Evolutionary conservation across 2,329 filamentous ascomycete genomes (phyloP).

Genomic region (Curvularia spicifera): DNA sequence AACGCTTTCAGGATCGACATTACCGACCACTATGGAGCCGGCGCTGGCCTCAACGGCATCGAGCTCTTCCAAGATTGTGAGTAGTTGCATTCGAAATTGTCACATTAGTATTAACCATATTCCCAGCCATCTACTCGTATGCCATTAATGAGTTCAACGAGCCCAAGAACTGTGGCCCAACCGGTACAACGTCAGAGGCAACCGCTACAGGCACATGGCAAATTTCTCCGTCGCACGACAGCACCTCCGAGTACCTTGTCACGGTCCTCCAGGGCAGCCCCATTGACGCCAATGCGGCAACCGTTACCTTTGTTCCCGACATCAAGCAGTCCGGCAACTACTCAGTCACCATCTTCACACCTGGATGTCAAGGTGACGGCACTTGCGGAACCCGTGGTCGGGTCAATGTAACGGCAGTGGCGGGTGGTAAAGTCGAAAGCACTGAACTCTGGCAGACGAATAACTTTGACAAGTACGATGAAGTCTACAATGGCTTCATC

Average conservation of each 20-base stretch:
- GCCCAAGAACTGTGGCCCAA: slow-evolving; percentile 73
- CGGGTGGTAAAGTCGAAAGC: slow-evolving; percentile 60
- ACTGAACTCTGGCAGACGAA: slow-evolving; percentile 86
- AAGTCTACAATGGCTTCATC: slow-evolving; percentile 84
- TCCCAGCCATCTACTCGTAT: slow-evolving; percentile 76
- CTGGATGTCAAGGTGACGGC: slow-evolving; percentile 81
- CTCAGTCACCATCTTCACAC: slow-evolving; percentile 87
- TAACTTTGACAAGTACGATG: slow-evolving; percentile 94
- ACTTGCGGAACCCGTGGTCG: slow-evolving; percentile 78
- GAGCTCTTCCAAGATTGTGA: slow-evolving; percentile 79
- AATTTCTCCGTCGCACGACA: slow-evolving; percentile 69
- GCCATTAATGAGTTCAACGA: slow-evolving; percentile 90
- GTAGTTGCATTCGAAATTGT: neutral
- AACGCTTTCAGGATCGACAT: slow-evolving; percentile 84
- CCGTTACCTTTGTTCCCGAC: slow-evolving; percentile 81
- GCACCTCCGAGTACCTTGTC: slow-evolving; percentile 77
- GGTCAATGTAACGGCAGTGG: slow-evolving; percentile 78
- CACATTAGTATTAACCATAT: slow-evolving; percentile 8
- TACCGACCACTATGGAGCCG: slow-evolving; percentile 82
- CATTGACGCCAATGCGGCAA: slow-evolving; percentile 63
- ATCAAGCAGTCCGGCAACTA: slow-evolving; percentile 91
- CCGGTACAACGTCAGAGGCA: slow-evolving; percentile 63
- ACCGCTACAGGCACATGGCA: slow-evolving; percentile 77
- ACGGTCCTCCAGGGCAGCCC: slow-evolving; percentile 66
- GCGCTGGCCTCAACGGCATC: slow-evolving; percentile 84